Evolutionary conservation across 176 grass and related monocot genomes (phyloP), one percentile per base, ranked within the genome.

Genomic region (Triticum turgidum): DNA sequence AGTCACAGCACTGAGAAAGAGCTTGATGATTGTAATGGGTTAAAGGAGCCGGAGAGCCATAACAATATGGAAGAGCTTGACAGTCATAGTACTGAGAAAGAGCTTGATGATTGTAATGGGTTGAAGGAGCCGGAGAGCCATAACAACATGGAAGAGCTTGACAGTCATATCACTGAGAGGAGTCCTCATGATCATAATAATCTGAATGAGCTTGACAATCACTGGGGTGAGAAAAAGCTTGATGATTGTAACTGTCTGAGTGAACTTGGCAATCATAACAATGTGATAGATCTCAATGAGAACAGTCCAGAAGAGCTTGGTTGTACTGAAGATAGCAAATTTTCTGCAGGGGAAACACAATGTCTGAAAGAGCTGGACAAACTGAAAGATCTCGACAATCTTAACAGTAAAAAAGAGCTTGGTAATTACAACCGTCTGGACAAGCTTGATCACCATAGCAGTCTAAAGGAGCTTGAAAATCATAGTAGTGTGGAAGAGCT

Each of bases 341-440:
- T 83, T 74, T 67, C 58, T 52, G 33, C n/a, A 41, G 84, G 62
- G 78, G 49, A 85, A 85, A 68, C 14, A 30, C 63, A 69, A 34
- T 35, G n/a, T 78, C 45, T 69, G 62, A 38, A 56, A 21, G 74
- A 85, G 21, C 83, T 77, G 11, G 32, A 77, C 41, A 67, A 71
- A 59, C 59, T 15, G 13, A 80, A 89, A 89, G 81, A 72, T 56
- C 18, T 63, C 4, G 41, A 65, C 68, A 56, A 65, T 65, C 11
- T 52, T 12, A 84, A 24, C 76, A 67, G 25, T 74, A 13, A 39
- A 9, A 13, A 89, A 29, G 68, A 61, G 25, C 34, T 58, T 32
- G 76, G 44, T 71, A 72, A 61, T 20, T 1, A 82, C 9, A 54
- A 38, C 52, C 65, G n/a, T 87, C 21, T 64, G 33, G 69, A 89